A percentile compares a stretch with the other conserved stretches of the same genome.
These are phyloP conservation scores for Colletotrichum sp. DNA, from an alignment of 2,329 filamentous ascomycete genomes.

Conservation along the genomic window DNA sequence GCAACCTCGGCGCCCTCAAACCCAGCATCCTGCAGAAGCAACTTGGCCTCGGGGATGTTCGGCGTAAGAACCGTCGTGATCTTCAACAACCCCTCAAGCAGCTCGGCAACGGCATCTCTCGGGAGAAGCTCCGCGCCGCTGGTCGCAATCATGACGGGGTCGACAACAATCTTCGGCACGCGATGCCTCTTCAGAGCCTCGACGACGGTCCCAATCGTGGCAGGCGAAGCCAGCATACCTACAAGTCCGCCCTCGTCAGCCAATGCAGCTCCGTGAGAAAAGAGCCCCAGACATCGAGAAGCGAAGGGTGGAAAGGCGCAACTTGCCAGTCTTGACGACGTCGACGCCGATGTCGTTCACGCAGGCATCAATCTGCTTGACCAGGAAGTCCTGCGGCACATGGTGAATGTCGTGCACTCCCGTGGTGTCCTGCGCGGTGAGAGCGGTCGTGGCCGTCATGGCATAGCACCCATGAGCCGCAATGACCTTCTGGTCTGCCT, in stretches of 20 bases:
- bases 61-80: slow-evolving; percentile 74
- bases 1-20: slow-evolving; percentile 46
- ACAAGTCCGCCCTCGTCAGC: background rate
- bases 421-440: slow-evolving; percentile 95
- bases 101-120: slow-evolving; percentile 63
- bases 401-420: slow-evolving; percentile 84
- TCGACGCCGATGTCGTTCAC: slow-evolving; percentile 85
- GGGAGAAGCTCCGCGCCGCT: slow-evolving; percentile 76
- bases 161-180: slow-evolving; percentile 68
- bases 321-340: slow-evolving; percentile 87
- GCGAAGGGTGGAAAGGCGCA: background rate
- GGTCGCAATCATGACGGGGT: slow-evolving; percentile 88
- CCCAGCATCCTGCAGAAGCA: slow-evolving; percentile 64
- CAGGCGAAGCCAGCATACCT: slow-evolving; percentile 84
- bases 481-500: slow-evolving; percentile 95
- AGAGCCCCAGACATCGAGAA: background rate
- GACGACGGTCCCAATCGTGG: slow-evolving; percentile 72
- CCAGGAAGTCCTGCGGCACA: slow-evolving; percentile 78
- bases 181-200: slow-evolving; percentile 64
- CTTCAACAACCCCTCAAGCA: slow-evolving; percentile 67
- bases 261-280: background rate
- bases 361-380: slow-evolving; percentile 84
- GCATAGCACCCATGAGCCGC: slow-evolving; percentile 93
- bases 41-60: slow-evolving; percentile 76
- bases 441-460: slow-evolving; percentile 92